Conservation (phyloP, 495 filamentous ascomycete species). For the Trichoderma gamsii region DNA sequence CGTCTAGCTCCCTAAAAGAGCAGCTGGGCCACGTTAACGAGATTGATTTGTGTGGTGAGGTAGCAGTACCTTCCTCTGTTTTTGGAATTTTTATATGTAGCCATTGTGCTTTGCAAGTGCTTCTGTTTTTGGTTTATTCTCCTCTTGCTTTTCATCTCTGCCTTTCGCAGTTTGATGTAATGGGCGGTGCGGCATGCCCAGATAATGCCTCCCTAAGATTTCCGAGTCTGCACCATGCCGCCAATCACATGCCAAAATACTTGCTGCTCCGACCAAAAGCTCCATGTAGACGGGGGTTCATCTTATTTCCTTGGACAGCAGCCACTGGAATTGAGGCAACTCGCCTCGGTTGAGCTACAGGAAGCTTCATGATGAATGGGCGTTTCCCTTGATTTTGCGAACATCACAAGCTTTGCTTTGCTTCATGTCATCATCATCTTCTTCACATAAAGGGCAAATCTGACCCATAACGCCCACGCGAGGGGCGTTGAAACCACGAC, state of each 20-base stretch:
- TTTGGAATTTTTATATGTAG: background rate
- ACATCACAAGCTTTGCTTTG: too few relatives aligned
- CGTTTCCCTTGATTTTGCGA: too few relatives aligned
- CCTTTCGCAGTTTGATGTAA: background rate
- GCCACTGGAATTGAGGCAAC: background rate
- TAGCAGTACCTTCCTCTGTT: background rate
- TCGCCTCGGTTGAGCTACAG: background rate
- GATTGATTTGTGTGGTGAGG: background rate
- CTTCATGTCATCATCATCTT: too few relatives aligned
- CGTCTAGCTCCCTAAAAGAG: background rate
- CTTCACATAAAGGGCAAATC: background rate
- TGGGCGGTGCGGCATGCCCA: background rate
- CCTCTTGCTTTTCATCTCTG: background rate
- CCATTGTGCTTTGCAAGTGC: background rate
- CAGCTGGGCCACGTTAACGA: background rate
- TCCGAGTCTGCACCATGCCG: background rate
- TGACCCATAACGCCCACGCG: background rate
- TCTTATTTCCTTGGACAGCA: background rate
- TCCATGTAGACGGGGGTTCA: background rate
- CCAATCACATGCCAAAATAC: constrained; percentile 3
- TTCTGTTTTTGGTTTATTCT: background rate
- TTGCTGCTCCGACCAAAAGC: background rate
- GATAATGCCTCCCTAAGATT: background rate
- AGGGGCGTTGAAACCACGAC: background rate
- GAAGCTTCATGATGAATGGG: too few relatives aligned